Evolutionary conservation across 495 filamentous ascomycete genomes (phyloP).

Genomic region (Haplographium delicatum): DNA sequence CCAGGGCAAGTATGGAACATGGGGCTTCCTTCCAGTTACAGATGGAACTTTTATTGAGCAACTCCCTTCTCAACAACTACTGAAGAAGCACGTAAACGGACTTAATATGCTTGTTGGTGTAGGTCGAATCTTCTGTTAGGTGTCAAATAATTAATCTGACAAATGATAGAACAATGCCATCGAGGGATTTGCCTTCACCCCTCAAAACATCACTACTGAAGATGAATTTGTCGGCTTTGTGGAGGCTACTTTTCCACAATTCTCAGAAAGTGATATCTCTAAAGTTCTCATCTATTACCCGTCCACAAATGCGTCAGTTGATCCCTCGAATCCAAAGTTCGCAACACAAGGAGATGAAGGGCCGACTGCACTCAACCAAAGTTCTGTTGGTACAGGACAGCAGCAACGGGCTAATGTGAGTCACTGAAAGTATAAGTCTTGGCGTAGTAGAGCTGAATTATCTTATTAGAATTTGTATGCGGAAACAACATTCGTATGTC

Average conservation of each 20-base stretch:
- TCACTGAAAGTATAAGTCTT: too few relatives aligned
- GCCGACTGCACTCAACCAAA: slow-evolving; percentile 39
- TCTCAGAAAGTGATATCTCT: slow-evolving; percentile 38
- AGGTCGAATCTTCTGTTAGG: not conserved
- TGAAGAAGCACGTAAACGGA: slow-evolving; percentile 46
- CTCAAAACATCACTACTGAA: slow-evolving; percentile 43
- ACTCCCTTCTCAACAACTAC: slow-evolving; percentile 47
- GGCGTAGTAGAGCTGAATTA: too few relatives aligned
- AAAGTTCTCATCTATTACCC: slow-evolving; percentile 35
- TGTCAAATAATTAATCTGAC: not conserved
- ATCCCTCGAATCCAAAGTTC: slow-evolving; percentile 20
- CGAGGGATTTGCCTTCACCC: slow-evolving; percentile 37
- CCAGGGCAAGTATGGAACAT: slow-evolving; percentile 35
- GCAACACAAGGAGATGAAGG: slow-evolving; percentile 33
- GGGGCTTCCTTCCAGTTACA: slow-evolving; percentile 59
- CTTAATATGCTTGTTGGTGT: slow-evolving; percentile 42
- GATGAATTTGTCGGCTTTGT: slow-evolving; percentile 40
- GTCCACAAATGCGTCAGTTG: slow-evolving; percentile 13
- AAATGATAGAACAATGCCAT: slow-evolving; percentile 36
- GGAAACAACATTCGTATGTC: not conserved
- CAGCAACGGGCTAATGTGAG: slow-evolving; percentile 11
- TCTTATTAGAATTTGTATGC: too few relatives aligned
- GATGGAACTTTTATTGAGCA: slow-evolving; percentile 54
- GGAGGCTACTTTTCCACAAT: slow-evolving; percentile 40
- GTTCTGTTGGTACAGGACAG: slow-evolving; percentile 32